A percentile compares a stretch with the other conserved stretches of the same genome.
phyloP scores from a whole-genome alignment of 108 stramenopile genomes.

The Mediolabrus comicus region DNA sequence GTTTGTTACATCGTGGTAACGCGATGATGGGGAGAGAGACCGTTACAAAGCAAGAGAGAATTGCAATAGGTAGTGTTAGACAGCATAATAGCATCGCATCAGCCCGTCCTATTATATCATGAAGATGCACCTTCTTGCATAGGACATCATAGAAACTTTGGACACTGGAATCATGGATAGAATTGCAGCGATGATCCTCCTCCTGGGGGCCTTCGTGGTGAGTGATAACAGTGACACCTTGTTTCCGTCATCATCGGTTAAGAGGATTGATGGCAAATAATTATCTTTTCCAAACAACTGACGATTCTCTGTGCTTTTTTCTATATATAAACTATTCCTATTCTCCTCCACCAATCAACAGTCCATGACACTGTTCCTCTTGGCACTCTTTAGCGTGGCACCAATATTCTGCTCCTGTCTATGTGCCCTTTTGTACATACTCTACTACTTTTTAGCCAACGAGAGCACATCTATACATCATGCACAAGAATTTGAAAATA shows the following conservation, averaged over 20 bases:
- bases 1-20: conserved; percentile 21
- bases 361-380: conserved; percentile 58
- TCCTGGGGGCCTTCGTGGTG: conserved; percentile 73
- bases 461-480: conserved; percentile 79
- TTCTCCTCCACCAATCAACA: conserved; percentile 14
- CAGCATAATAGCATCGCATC: too few species aligned
- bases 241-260: neutral
- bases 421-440: conserved; percentile 68
- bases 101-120: neutral
- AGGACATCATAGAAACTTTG: neutral
- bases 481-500: conserved; percentile 92
- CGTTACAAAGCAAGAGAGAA: too few species aligned
- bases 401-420: conserved; percentile 80
- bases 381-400: conserved; percentile 78
- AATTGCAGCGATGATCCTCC: conserved; percentile 75
- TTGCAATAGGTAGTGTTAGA: too few species aligned
- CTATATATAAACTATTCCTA: too few species aligned
- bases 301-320: neutral
- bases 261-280: neutral
- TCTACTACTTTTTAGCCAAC: conserved; percentile 84
- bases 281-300: conserved; percentile 1
- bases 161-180: conserved; percentile 72
- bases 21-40: neutral
- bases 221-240: conserved; percentile 47
- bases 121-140: neutral